A percentile compares a stretch with the other conserved stretches of the same genome.
Conservation (phyloP, 2,329 filamentous ascomycete genomes). For the Akanthomyces uredinophilus region DNA sequence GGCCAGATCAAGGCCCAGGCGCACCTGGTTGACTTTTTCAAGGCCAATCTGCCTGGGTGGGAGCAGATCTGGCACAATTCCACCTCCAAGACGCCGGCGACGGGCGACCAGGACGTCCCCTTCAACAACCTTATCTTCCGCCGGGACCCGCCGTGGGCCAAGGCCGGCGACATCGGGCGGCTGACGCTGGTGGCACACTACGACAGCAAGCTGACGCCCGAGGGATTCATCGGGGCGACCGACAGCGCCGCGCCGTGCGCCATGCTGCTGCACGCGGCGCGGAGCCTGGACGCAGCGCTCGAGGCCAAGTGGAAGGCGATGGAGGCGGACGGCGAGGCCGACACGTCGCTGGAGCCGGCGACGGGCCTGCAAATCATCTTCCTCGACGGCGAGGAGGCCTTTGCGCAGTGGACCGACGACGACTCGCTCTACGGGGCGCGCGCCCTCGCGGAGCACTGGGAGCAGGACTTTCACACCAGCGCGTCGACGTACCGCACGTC, state of each 20-base stretch:
- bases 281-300: conserved; percentile 73
- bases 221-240: conserved; percentile 87
- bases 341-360: conserved; percentile 61
- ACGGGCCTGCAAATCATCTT: conserved; percentile 85
- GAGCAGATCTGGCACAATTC: conserved; percentile 80
- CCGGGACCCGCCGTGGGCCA: conserved; percentile 80
- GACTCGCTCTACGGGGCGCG: conserved; percentile 89
- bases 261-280: conserved; percentile 81
- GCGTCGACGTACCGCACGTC: conserved; percentile 70
- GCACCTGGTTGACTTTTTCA: conserved; percentile 83
- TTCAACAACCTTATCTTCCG: conserved; percentile 85
- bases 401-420: conserved; percentile 67
- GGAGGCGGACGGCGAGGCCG: conserved; percentile 51
- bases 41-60: conserved; percentile 70
- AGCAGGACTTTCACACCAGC: conserved; percentile 60
- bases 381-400: conserved; percentile 93
- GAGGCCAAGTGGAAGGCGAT: conserved; percentile 77
- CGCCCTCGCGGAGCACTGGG: conserved; percentile 79
- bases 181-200: conserved; percentile 91
- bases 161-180: conserved; percentile 68
- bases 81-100: conserved; percentile 75
- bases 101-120: conserved; percentile 64
- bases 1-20: conserved; percentile 67
- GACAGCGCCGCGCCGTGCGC: conserved; percentile 94
- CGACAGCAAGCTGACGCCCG: conserved; percentile 73